phyloP scores from a whole-genome alignment of 306 rosid species.

The Cucumis melo region DNA sequence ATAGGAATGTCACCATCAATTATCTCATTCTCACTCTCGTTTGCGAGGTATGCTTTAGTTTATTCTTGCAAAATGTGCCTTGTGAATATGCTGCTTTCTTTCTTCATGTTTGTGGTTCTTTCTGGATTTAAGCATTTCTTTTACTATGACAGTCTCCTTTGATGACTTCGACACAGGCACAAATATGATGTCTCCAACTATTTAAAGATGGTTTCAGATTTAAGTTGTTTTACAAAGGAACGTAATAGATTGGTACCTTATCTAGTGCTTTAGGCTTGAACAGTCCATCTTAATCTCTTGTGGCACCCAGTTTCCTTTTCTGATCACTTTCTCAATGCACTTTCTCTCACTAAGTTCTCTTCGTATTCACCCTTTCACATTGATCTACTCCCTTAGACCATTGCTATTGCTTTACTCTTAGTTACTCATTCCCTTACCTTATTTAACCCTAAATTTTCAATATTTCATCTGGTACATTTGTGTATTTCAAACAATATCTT shows the following conservation, averaged over 20 bases:
- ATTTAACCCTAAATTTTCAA: no score
- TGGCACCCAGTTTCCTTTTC: neutral
- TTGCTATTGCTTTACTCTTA: neutral
- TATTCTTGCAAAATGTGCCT: neutral
- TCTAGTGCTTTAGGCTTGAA: neutral
- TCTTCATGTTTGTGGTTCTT: neutral
- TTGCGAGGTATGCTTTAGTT: constrained; percentile 53
- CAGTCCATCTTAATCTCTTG: neutral
- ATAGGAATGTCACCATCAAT: constrained; percentile 81
- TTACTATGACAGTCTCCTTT: neutral
- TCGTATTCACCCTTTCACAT: neutral
- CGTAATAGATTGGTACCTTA: neutral
- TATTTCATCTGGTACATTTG: no score
- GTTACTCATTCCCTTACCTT: neutral
- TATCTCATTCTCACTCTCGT: constrained; percentile 90
- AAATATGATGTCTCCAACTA: neutral
- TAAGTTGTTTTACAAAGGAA: neutral
- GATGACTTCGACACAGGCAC: neutral
- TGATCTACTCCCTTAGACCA: neutral
- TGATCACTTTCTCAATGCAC: neutral
- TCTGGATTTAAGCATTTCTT: neutral
- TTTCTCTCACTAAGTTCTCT: neutral
- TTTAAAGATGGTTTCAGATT: neutral
- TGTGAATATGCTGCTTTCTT: neutral
- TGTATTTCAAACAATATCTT: no score